These are phyloP conservation scores for Pythium coloratum DNA, from an alignment of 352 stramenopile species.

Conservation along the genomic window DNA sequence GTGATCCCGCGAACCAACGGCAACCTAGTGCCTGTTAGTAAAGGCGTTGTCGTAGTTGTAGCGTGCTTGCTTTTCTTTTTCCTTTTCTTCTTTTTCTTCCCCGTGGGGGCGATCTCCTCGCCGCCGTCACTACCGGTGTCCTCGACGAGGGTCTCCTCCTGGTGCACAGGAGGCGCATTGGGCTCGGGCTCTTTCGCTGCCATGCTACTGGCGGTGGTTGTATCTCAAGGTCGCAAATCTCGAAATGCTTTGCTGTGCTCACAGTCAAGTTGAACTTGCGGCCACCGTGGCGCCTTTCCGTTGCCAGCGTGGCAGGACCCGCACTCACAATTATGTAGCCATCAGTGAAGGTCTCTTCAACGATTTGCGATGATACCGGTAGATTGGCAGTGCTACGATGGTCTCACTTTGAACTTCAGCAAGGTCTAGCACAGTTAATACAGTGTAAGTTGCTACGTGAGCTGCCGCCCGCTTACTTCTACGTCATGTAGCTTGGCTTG, in stretches of 20 bases:
- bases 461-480: neutral
- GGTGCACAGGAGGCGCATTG: neutral
- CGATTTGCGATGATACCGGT: neutral
- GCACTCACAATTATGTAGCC: slow-evolving; percentile 1
- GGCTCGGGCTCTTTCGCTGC: neutral
- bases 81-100: slow-evolving; percentile 68
- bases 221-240: slow-evolving; percentile 4
- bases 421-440: no score
- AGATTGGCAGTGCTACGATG: no score
- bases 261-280: no score
- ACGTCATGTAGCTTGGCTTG: neutral
- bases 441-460: neutral
- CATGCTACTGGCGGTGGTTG: neutral
- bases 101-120: slow-evolving; percentile 10
- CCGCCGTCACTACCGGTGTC: neutral
- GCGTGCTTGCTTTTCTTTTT: slow-evolving; percentile 52
- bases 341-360: neutral
- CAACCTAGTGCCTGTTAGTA: slow-evolving; percentile 38
- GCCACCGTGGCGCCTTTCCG: no score
- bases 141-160: slow-evolving; percentile 7
- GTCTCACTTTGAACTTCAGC: no score
- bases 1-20: slow-evolving; percentile 65
- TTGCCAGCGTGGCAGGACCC: neutral
- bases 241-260: neutral
- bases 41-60: no score